These are phyloP conservation scores for Blastobotrys capitulatus DNA, from an alignment of 1,139 yeast genomes.

Conservation along the genomic window DNA sequence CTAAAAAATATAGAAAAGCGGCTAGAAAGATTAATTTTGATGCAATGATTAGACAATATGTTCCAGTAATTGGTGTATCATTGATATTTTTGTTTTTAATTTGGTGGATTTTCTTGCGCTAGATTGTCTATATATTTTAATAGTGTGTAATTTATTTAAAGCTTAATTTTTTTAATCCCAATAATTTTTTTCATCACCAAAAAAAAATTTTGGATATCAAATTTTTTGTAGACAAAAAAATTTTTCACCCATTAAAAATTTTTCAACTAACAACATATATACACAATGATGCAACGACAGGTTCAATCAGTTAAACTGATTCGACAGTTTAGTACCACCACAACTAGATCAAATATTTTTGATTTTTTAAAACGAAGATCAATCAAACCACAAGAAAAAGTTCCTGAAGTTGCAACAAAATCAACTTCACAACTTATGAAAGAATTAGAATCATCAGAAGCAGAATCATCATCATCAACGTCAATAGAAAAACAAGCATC, in stretches of 20 bases:
- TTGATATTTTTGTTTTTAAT: constrained; percentile 69
- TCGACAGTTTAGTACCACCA: constrained; percentile 8
- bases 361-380: constrained; percentile 21
- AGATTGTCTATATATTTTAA: neutral
- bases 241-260: neutral
- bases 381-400: constrained; percentile 14
- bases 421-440: constrained; percentile 24
- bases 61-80: constrained; percentile 72
- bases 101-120: constrained; percentile 70
- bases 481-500: neutral
- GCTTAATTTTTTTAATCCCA: neutral
- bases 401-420: constrained; percentile 13
- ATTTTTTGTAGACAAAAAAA: neutral
- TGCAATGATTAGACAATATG: constrained; percentile 80
- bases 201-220: too few species aligned
- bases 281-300: constrained; percentile 1
- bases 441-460: constrained; percentile 17
- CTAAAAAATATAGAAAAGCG: constrained; percentile 80
- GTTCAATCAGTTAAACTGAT: neutral
- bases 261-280: neutral
- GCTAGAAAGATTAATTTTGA: constrained; percentile 91
- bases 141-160: neutral
- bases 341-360: constrained; percentile 16
- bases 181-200: neutral
- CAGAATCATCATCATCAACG: neutral